These are phyloP conservation scores for Apiospora rasikravindrae DNA, from an alignment of 2,329 filamentous ascomycete species.

Conservation along the genomic window DNA sequence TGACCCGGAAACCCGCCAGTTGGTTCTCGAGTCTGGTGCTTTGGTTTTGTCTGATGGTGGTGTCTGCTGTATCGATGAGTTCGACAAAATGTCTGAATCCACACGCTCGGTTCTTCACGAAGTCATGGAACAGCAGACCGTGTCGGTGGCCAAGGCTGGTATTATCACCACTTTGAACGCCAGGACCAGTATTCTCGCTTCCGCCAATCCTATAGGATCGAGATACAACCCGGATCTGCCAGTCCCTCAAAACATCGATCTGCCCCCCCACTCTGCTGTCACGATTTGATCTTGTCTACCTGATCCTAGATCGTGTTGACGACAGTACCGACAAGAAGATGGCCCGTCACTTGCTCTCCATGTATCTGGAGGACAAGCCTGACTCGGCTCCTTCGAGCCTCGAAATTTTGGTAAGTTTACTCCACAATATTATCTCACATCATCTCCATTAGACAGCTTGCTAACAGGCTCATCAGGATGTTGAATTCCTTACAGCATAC, in stretches of 20 bases:
- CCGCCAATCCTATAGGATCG: slow-evolving; percentile 96
- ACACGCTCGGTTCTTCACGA: slow-evolving; percentile 84
- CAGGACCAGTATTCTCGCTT: slow-evolving; percentile 92
- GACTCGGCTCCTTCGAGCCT: slow-evolving; percentile 76
- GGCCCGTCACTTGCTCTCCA: slow-evolving; percentile 89
- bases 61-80: slow-evolving; percentile 85
- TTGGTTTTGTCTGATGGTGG: slow-evolving; percentile 81
- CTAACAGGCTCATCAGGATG: slow-evolving; percentile 62
- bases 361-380: slow-evolving; percentile 95
- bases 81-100: slow-evolving; percentile 83
- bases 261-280: slow-evolving; percentile 94
- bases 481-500: slow-evolving; percentile 95
- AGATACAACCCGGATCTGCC: slow-evolving; percentile 96
- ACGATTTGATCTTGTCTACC: slow-evolving; percentile 95
- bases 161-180: slow-evolving; percentile 98
- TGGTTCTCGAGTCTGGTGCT: slow-evolving; percentile 81
- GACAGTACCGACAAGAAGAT: slow-evolving; percentile 87
- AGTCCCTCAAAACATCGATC: slow-evolving; percentile 96
- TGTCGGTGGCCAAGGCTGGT: slow-evolving; percentile 86
- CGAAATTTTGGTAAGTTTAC: slow-evolving; percentile 76
- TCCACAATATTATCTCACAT: not conserved
- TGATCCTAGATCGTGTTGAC: slow-evolving; percentile 92
- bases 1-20: slow-evolving; percentile 79
- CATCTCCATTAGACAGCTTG: not conserved
- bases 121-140: slow-evolving; percentile 88